These are phyloP conservation scores for Ophiostoma triangulosporum DNA, from an alignment of 2,329 filamentous ascomycete genomes.

Conservation along the genomic window DNA sequence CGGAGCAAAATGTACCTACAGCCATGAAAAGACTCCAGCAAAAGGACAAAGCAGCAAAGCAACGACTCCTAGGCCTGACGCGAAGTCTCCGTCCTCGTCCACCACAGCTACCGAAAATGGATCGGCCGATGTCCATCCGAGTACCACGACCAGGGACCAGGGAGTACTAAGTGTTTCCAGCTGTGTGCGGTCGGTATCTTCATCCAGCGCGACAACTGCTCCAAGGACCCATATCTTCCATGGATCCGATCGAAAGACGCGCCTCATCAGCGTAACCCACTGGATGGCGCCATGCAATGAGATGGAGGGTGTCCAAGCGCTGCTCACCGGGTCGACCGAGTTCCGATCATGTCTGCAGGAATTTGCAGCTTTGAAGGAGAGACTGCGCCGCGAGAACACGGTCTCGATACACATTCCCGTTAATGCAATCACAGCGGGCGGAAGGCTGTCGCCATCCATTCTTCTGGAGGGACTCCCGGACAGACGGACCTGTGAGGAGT, in stretches of 20 bases:
- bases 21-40: background rate
- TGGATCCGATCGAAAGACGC: conserved; percentile 1
- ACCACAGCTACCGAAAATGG: background rate
- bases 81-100: background rate
- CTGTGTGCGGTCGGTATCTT: background rate
- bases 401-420: background rate
- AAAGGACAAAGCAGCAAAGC: background rate
- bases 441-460: background rate
- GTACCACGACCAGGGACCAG: background rate
- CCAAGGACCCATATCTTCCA: background rate
- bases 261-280: conserved; percentile 5
- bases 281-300: conserved; percentile 10
- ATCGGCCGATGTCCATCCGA: background rate
- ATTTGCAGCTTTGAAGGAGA: conserved; percentile 5
- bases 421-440: background rate
- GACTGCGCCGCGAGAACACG: background rate
- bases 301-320: conserved; percentile 5
- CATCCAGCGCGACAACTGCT: background rate
- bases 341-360: background rate
- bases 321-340: background rate
- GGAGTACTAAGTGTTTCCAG: background rate
- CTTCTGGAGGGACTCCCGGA: conserved; percentile 2
- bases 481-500: conserved; percentile 3
- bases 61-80: background rate
- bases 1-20: conserved; percentile 6